Evolutionary conservation across 306 rosid genomes (phyloP), one percentile per base, ranked within the genome.

Genomic region (Coriaria nepalensis): DNA sequence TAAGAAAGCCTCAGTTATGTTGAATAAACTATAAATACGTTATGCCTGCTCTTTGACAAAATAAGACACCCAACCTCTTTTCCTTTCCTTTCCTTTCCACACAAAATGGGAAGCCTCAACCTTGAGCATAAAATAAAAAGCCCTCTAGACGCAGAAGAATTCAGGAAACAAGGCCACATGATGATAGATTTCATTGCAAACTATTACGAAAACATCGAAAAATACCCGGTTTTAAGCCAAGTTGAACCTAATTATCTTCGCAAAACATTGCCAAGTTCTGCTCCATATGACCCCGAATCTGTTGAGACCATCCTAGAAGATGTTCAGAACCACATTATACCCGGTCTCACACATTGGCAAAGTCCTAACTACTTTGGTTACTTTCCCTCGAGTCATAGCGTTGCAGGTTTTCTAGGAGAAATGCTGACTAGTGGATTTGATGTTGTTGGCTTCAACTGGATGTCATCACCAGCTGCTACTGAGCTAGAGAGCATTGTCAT

Each of bases 391-490:
- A 33, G 39, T 0, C 7, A 12, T 0, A 68, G 82, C 55, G 56
- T 44, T 0, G 70, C 73, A 0, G 75, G 49, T 2, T 42, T 71
- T 11, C 57, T 76, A 0, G 70, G 82, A 0, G 75, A 76, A 35
- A 63, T 68, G 71, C 69, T 76, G 6, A 37, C 52, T 34, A 40
- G 72, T 4, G 61, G 75, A 7, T 53, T 76, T 20, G 61, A 60
- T 47, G 66, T 61, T 4, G 61, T 56, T 1, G 78, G 75, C 0
- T 64, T 71, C 62, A 76, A 46, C 13, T 76, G 78, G 72, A 9
- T 71, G 13, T 43, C 82, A 33, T 76, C 75, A 0, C 82, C 78
- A 0, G 82, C 69, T 0, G 72, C 67, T 4, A 76, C 75, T 7
- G 78, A 76, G 43, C 70, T 76, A 0, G 82, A 71, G 57, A 40